Evolutionary conservation across 1,139 yeast species (phyloP).

Genomic region (Suhomyces taliae): DNA sequence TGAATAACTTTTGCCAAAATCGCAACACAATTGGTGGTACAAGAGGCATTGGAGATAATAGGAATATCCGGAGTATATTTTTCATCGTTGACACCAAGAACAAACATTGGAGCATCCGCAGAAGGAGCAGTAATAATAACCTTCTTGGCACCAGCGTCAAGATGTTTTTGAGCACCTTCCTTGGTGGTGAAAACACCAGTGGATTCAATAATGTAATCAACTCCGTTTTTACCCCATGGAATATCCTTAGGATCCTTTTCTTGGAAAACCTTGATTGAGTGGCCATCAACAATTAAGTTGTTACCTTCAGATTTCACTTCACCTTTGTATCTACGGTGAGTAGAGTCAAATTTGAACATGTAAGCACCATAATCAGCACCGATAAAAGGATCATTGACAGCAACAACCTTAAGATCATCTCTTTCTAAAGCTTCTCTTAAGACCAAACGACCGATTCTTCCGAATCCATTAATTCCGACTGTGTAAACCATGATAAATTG

Average conservation of each 20-base stretch:
- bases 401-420: conserved; percentile 22
- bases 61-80: conserved; percentile 19
- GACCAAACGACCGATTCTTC: conserved; percentile 26
- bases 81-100: conserved; percentile 22
- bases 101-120: conserved; percentile 26
- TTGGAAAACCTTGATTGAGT: conserved; percentile 20
- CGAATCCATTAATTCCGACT: conserved; percentile 26
- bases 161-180: conserved; percentile 25
- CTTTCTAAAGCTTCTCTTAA: conserved; percentile 21
- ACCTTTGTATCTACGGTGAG: conserved; percentile 22
- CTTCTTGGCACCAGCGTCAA: conserved; percentile 25
- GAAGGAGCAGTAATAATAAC: conserved; percentile 25
- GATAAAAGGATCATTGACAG: conserved; percentile 25
- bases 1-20: conserved; percentile 24
- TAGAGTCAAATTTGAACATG: conserved; percentile 28
- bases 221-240: conserved; percentile 25
- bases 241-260: conserved; percentile 23
- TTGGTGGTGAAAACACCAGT: conserved; percentile 24
- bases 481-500: conserved; percentile 5
- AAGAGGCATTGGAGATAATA: conserved; percentile 24
- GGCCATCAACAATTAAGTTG: conserved; percentile 19
- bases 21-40: conserved; percentile 27
- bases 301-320: conserved; percentile 18
- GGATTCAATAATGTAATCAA: conserved; percentile 23
- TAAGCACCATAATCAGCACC: conserved; percentile 24